Evolutionary conservation across 306 rosid species (phyloP), one percentile per base, ranked within the genome.

Genomic region (Canavalia ensiformis): DNA sequence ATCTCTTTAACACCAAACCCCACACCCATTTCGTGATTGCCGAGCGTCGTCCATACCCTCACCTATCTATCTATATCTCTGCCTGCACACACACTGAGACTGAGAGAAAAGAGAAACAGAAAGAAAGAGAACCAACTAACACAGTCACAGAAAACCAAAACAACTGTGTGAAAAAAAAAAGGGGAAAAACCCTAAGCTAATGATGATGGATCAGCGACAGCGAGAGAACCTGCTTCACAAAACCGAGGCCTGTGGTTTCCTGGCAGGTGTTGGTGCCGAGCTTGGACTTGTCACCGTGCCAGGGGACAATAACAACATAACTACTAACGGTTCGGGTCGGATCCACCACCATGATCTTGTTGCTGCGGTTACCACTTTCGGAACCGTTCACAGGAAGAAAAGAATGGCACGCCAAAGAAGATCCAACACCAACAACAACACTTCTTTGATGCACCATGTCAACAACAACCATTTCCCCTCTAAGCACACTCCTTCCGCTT

Each of bases 21-120:
- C 77, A 64, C 86, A 67, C 75, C 94, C 92, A 90, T 90, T 88
- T 92, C 94, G 84, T 72, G 91, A 90, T 84, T 91, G 97, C 93
- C 91, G 85, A 91, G 95, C 92, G 90, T 90, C 92, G 77, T 37
- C 75, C 74, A 66, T 58, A 39, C 71, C 45, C 34, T 11, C 10
- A 25, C 42, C 65, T 72, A 50, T 64, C 68, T 50, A 63, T 78
- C 25, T 64, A 58, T 50, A 63, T 78, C 25, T 75, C 86, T 29
- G 44, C 51, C 91, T 79, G 87, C 86, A 83, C 83, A 81, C 77
- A 74, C 70, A 85, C 87, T 75, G 39, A 74, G 73, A 86, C 75
- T 72, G 62, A 34, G 58, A 33, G 18, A 50, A 31, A 18, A 18
- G 25, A 18, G 25, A 18, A 18, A 18, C 25, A 18, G 25, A 52